Base-by-base conservation (phyloP, 2,329 filamentous ascomycete species). In the Fusarium sp. region DNA sequence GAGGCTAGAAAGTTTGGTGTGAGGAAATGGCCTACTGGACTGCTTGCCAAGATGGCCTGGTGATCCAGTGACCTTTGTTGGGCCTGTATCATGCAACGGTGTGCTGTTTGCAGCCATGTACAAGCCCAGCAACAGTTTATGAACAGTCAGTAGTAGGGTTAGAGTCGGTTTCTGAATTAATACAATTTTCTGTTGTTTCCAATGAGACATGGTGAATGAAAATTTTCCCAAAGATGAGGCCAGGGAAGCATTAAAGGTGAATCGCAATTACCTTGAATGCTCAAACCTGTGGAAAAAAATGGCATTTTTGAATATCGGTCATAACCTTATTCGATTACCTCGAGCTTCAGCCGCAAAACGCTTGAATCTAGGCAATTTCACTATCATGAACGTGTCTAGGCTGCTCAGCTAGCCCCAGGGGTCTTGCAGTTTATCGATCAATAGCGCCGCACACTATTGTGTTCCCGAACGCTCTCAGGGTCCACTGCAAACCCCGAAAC, bases 1-100 rank as follows among this genome's bases (percentile, higher is more conserved):
- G 56, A 59, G 9, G 38, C 9, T 15, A 47, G 56, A 2, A 60
- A 60, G n/a, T 51, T 17, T 23, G n/a, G 30, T 34, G 44, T 60
- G 4, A 24, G 56, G 6, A 51, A 4, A 6, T 59, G 44, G 44
- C 56, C 56, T 5, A 11, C 5, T 6, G 30, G 53, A 4, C 2
- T 58, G 2, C 7, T 58, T 1, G 53, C 53, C 1, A 58, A 19
- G 15, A 32, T 50, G 23, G 56, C 53, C 2, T 38, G 52, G 43
- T 57, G n/a, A 43, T 20, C 8, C 17, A 36, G 17, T 10, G 34
- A n/a, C 7, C 11, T 36, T n/a, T 9, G 34, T 17, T 9, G 19
- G 34, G 17, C 17, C 9, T 36, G 34, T 3, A 36, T 8, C 10
- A 19, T 36, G 34, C 17, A 10, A n/a, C 15, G 11, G 6, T 36